A percentile compares a stretch with the other conserved stretches of the same genome.
Conservation (phyloP, 1,284 basidiomycete genomes). For the Polyporus tsugae region DNA sequence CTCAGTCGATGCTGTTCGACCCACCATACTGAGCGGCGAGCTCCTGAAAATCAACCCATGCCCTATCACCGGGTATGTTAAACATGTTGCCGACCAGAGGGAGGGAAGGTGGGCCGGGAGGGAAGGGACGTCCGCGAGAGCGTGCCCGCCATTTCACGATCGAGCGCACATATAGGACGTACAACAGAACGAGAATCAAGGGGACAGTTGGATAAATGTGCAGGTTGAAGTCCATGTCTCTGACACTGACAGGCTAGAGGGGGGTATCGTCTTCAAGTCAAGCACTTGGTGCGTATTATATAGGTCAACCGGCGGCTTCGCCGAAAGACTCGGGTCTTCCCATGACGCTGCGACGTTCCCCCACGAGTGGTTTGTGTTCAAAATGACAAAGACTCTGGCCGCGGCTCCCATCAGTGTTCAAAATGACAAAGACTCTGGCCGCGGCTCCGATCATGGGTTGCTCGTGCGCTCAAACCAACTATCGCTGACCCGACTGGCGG, state of each 20-base stretch:
- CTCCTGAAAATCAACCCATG: slow-evolving; percentile 6
- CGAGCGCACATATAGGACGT: neutral
- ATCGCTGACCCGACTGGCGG: neutral
- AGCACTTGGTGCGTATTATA: neutral
- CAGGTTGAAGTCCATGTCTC: neutral
- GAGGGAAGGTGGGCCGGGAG: neutral
- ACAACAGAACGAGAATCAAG: neutral
- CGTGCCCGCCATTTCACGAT: slow-evolving; percentile 5
- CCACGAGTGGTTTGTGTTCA: neutral
- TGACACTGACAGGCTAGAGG: neutral
- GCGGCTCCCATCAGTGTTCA: neutral
- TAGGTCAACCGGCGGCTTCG: neutral
- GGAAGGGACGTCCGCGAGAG: slow-evolving; percentile 1
- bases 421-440: neutral
- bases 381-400: neutral
- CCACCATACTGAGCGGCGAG: neutral
- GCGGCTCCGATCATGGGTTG: neutral
- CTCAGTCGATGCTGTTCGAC: neutral
- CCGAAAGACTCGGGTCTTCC: neutral
- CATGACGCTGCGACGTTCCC: neutral
- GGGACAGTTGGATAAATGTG: neutral
- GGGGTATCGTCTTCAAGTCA: neutral
- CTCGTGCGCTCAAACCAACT: neutral
- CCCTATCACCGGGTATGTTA: neutral
- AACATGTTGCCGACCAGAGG: slow-evolving; percentile 10